phyloP scores from a whole-genome alignment of 805 yeast genomes.

The Candida hungchunana region DNA sequence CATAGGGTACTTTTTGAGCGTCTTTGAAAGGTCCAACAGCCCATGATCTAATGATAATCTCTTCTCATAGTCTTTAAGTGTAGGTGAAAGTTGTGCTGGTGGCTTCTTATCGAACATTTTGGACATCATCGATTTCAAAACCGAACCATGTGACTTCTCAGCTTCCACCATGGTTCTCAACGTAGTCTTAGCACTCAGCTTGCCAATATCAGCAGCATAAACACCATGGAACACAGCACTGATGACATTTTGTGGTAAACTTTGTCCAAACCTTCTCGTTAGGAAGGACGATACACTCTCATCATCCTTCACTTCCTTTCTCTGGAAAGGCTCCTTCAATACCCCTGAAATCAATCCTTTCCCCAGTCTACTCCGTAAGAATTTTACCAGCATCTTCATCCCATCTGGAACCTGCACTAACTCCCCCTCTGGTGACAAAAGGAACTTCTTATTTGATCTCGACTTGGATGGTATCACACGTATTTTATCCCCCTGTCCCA shows the following conservation, averaged over 20 bases:
- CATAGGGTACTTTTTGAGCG: conserved; percentile 56
- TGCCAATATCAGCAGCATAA: conserved; percentile 77
- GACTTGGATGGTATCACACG: conserved; percentile 55
- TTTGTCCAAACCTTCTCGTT: conserved; percentile 61
- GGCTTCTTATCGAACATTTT: conserved; percentile 14
- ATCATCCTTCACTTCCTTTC: conserved; percentile 38
- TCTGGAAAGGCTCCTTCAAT: conserved; percentile 47
- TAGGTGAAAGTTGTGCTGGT: conserved; percentile 20
- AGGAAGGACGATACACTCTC: conserved; percentile 71
- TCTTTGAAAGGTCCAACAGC: conserved; percentile 27
- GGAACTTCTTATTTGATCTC: conserved; percentile 67
- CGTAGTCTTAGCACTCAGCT: conserved; percentile 61
- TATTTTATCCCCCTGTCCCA: conserved; percentile 47
- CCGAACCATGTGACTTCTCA: conserved; percentile 58
- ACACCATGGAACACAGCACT: conserved; percentile 88
- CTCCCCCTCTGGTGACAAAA: conserved; percentile 40
- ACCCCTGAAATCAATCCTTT: conserved; percentile 41
- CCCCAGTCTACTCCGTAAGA: conserved; percentile 39
- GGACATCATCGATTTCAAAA: conserved; percentile 42
- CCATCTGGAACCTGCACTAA: conserved; percentile 54
- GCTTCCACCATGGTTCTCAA: conserved; percentile 50
- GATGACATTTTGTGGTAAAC: conserved; percentile 48
- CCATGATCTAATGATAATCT: conserved; percentile 39
- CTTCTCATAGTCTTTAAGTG: conserved; percentile 36
- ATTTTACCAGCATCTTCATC: conserved; percentile 31